These are phyloP conservation scores for Kluyveromyces sp. DNA, from an alignment of 1,139 yeast genomes.

Conservation along the genomic window DNA sequence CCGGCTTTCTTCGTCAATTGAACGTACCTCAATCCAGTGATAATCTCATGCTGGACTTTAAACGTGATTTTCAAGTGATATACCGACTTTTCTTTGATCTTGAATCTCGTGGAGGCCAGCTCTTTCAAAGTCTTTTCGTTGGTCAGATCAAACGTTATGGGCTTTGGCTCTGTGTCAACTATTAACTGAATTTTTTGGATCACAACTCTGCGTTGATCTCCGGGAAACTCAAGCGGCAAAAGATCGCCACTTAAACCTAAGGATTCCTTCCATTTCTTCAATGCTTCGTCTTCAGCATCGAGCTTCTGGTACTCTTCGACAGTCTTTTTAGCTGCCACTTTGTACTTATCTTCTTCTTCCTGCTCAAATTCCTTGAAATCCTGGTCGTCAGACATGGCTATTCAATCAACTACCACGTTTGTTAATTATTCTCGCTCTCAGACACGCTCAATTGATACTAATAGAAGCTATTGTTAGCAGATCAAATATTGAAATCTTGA, in stretches of 20 bases:
- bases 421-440: background rate
- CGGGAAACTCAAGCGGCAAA: slow-evolving; percentile 54
- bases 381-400: slow-evolving; percentile 34
- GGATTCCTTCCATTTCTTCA: slow-evolving; percentile 89
- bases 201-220: slow-evolving; percentile 72
- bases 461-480: background rate
- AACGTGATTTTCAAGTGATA: slow-evolving; percentile 71
- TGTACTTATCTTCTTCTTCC: slow-evolving; percentile 64
- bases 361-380: slow-evolving; percentile 33
- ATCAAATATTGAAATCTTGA: background rate
- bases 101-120: slow-evolving; percentile 38
- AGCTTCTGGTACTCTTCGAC: slow-evolving; percentile 74
- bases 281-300: slow-evolving; percentile 87
- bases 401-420: background rate
- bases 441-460: background rate
- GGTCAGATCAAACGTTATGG: slow-evolving; percentile 61
- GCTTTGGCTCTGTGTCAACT: slow-evolving; percentile 52
- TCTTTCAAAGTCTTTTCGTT: slow-evolving; percentile 42
- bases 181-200: slow-evolving; percentile 67
- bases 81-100: slow-evolving; percentile 70
- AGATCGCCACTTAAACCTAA: slow-evolving; percentile 61
- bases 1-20: slow-evolving; percentile 85
- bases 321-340: slow-evolving; percentile 78
- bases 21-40: slow-evolving; percentile 82
- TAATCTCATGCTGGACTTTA: slow-evolving; percentile 83